Evolutionary conservation across 495 filamentous ascomycete genomes (phyloP).

Genomic region (Hypoxylon lienhwacheense): DNA sequence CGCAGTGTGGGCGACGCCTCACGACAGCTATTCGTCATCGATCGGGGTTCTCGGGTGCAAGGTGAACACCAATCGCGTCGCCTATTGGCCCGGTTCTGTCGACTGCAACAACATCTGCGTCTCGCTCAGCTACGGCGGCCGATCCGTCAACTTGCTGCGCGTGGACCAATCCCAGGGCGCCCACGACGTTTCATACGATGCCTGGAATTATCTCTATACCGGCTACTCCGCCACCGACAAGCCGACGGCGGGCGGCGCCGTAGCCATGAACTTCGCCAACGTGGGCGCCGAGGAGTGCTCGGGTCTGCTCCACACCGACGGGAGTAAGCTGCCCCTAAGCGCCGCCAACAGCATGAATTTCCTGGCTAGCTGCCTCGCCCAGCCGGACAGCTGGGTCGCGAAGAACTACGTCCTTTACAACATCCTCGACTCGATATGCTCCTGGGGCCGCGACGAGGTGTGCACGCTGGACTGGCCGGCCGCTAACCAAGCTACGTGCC

Average conservation of each 20-base stretch:
- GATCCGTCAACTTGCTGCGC: constrained; percentile 48
- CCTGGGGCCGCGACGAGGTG: constrained; percentile 48
- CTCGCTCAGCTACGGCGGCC: constrained; percentile 45
- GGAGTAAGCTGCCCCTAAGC: constrained; percentile 49
- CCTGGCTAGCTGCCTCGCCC: constrained; percentile 47
- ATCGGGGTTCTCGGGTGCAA: constrained; percentile 55
- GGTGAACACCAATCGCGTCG: constrained; percentile 51
- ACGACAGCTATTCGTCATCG: constrained; percentile 54
- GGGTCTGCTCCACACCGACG: constrained; percentile 46
- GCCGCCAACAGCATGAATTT: constrained; percentile 56
- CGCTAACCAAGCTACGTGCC: constrained; percentile 49
- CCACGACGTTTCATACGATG: constrained; percentile 54
- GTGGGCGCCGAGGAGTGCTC: constrained; percentile 42
- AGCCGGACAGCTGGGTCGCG: constrained; percentile 47
- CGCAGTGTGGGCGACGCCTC: constrained; percentile 53
- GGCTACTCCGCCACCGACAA: constrained; percentile 48
- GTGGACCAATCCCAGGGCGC: constrained; percentile 53
- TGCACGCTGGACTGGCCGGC: constrained; percentile 51
- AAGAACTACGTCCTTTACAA: constrained; percentile 50
- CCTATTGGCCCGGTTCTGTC: constrained; percentile 52
- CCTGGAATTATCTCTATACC: constrained; percentile 54
- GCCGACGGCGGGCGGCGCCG: constrained; percentile 48
- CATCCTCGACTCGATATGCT: constrained; percentile 48
- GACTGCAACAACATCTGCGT: constrained; percentile 54
- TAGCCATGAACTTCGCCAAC: constrained; percentile 48